Conservation (phyloP, 2,329 filamentous ascomycete genomes). For the Exophiala spinifera region DNA sequence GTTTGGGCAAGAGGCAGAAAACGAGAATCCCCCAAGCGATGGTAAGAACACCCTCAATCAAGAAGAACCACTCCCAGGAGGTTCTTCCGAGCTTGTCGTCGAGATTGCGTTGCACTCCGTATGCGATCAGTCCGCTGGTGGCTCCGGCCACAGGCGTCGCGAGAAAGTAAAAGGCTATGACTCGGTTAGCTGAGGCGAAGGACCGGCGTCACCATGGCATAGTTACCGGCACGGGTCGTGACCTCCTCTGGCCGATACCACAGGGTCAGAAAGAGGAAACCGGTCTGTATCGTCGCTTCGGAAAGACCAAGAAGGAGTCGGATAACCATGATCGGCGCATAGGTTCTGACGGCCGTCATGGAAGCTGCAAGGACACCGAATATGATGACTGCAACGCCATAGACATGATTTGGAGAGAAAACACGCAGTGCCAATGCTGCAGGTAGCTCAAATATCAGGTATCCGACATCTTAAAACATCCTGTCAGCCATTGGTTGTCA, state of each 20-base stretch:
- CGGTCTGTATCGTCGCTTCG: constrained; percentile 7
- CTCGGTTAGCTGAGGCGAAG: constrained; percentile 40
- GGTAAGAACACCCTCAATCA: constrained; percentile 67
- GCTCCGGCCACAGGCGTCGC: constrained; percentile 61
- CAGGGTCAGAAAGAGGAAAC: constrained; percentile 7
- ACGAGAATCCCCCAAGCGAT: constrained; percentile 56
- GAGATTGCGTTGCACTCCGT: constrained; percentile 64
- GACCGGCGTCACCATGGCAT: no score
- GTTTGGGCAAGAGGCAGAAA: constrained; percentile 63
- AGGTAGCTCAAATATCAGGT: constrained; percentile 14
- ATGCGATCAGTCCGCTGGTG: constrained; percentile 64
- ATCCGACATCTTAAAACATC: constrained; percentile 7
- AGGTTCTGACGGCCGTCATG: background rate
- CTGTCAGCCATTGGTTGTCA: background rate
- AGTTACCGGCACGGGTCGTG: background rate
- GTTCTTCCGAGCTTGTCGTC: constrained; percentile 49
- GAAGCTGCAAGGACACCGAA: constrained; percentile 10
- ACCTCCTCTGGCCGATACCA: constrained; percentile 14
- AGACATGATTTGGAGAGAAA: background rate
- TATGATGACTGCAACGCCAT: background rate
- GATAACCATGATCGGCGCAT: constrained; percentile 11
- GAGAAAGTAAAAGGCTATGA: constrained; percentile 50
- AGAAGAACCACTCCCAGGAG: constrained; percentile 64
- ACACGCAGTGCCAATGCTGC: constrained; percentile 1
- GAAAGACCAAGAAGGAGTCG: constrained; percentile 12